A percentile compares a stretch with the other conserved stretches of the same genome.
phyloP scores from a whole-genome alignment of 768 basidiomycete genomes.

The Xerocomellus amylosporus region DNA sequence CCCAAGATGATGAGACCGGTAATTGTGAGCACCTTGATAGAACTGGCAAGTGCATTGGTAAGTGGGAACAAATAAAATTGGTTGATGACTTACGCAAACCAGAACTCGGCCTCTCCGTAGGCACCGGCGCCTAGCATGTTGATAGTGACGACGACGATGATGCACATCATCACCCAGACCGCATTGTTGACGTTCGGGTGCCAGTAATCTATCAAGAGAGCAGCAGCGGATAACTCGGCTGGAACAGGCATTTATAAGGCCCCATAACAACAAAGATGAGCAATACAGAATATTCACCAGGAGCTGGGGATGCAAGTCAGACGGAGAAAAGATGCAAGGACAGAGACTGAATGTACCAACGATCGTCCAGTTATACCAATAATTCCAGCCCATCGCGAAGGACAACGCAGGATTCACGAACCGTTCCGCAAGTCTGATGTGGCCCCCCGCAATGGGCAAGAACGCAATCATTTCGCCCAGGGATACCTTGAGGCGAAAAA shows the following conservation, averaged over 20 bases:
- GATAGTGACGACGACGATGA: slow-evolving; percentile 73
- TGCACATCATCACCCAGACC: slow-evolving; percentile 75
- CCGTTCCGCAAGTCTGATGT: slow-evolving; percentile 77
- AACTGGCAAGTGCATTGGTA: slow-evolving; percentile 32
- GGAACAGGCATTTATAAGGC: slow-evolving; percentile 3
- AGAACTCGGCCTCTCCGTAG: slow-evolving; percentile 84
- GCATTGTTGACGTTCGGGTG: slow-evolving; percentile 55
- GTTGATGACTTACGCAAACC: slow-evolving; percentile 58
- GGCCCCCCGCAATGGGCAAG: slow-evolving; percentile 76
- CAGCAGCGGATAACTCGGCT: slow-evolving; percentile 43
- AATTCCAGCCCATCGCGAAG: slow-evolving; percentile 53
- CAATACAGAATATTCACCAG: slow-evolving; percentile 16
- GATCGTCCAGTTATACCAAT: slow-evolving; percentile 42
- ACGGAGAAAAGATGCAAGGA: background rate
- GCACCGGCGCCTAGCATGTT: slow-evolving; percentile 74
- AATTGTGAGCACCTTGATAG: slow-evolving; percentile 89
- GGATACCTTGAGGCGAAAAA: slow-evolving; percentile 44
- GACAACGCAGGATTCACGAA: slow-evolving; percentile 78
- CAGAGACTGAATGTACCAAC: slow-evolving; percentile 11
- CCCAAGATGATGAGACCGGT: slow-evolving; percentile 68
- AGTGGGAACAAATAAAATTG: background rate
- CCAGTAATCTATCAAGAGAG: slow-evolving; percentile 79
- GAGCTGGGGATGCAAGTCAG: slow-evolving; percentile 16
- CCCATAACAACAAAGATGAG: background rate
- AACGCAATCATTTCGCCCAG: slow-evolving; percentile 63